Percentiles rank a stretch among this genome's conserved stretches.
phyloP scores from a whole-genome alignment of 768 basidiomycete genomes.

The Suillus alpinus region DNA sequence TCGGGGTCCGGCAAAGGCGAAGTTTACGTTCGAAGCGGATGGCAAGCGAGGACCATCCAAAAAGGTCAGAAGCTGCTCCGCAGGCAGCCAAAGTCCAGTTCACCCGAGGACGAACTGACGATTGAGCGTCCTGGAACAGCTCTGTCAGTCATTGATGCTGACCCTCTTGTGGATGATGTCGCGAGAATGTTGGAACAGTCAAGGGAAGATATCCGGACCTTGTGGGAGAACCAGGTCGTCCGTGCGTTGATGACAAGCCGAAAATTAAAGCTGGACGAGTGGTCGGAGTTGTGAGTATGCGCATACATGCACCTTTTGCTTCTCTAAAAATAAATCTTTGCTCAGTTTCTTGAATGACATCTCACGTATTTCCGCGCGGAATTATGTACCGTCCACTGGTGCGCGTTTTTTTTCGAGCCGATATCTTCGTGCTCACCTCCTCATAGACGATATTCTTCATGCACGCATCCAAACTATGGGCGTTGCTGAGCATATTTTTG shows the following conservation, averaged over 20 bases:
- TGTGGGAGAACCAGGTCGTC: constrained; percentile 75
- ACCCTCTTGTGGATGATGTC: constrained; percentile 59
- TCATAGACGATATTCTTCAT: constrained; percentile 77
- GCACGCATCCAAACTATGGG: constrained; percentile 93
- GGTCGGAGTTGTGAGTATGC: constrained; percentile 78
- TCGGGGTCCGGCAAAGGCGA: constrained; percentile 75
- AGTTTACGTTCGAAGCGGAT: constrained; percentile 76
- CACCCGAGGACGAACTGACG: constrained; percentile 21
- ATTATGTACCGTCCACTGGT: constrained; percentile 79
- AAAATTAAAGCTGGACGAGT: constrained; percentile 77
- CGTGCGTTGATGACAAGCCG: constrained; percentile 64
- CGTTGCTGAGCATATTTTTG: constrained; percentile 80
- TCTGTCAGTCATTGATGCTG: constrained; percentile 38
- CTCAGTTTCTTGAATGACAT: constrained; percentile 75
- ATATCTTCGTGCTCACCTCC: constrained; percentile 26
- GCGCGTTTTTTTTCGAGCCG: constrained; percentile 22
- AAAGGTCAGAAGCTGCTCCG: constrained; percentile 38
- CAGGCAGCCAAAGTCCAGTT: constrained; percentile 25
- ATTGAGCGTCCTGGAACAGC: constrained; percentile 26
- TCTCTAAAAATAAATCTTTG: constrained; percentile 5
- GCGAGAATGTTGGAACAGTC: constrained; percentile 55
- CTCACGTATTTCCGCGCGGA: constrained; percentile 60
- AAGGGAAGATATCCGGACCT: constrained; percentile 62
- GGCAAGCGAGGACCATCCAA: constrained; percentile 71
- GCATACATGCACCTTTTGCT: constrained; percentile 21